A percentile compares a stretch with the other conserved stretches of the same genome.
These are phyloP conservation scores for Oemleria cerasiformis DNA, from an alignment of 306 rosid species.

Conservation along the genomic window DNA sequence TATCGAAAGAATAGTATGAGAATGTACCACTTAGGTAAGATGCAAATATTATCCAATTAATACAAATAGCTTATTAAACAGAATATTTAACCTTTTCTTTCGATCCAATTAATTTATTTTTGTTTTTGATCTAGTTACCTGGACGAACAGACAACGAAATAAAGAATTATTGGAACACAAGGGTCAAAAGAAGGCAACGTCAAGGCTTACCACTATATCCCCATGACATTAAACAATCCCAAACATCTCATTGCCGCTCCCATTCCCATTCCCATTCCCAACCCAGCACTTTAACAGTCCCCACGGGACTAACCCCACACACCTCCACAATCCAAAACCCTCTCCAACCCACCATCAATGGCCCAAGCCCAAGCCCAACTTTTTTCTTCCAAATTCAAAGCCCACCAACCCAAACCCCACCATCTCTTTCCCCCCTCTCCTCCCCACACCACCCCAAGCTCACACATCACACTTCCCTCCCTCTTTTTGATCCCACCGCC, in stretches of 20 bases:
- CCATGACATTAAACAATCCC: conserved; percentile 29
- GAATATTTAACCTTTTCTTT: too few species aligned
- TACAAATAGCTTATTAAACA: too few species aligned
- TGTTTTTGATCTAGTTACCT: conserved; percentile 47
- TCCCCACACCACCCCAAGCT: conserved; percentile 43
- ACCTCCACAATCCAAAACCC: conserved; percentile 5
- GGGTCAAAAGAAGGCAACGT: conserved; percentile 70
- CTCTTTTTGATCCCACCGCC: conserved; percentile 16
- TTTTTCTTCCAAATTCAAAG: conserved; percentile 33
- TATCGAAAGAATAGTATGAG: too few species aligned
- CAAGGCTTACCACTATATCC: conserved; percentile 76
- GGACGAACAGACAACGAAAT: conserved; percentile 97
- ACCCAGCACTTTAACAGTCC: conserved; percentile 21
- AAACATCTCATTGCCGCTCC: neutral
- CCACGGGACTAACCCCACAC: conserved; percentile 27
- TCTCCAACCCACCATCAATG: neutral
- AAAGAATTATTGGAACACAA: conserved; percentile 91
- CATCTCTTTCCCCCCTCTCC: conserved; percentile 45
- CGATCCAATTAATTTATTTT: neutral
- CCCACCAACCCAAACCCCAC: conserved; percentile 23
- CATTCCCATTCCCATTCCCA: conserved; percentile 23
- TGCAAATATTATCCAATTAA: too few species aligned
- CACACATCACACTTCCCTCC: conserved; percentile 6
- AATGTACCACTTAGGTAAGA: too few species aligned
- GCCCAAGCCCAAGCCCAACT: conserved; percentile 23